Percentiles rank a stretch among this genome's conserved stretches.
Evolutionary conservation across 495 filamentous ascomycete genomes (phyloP).

Genomic region (Schizothecium vesticola): DNA sequence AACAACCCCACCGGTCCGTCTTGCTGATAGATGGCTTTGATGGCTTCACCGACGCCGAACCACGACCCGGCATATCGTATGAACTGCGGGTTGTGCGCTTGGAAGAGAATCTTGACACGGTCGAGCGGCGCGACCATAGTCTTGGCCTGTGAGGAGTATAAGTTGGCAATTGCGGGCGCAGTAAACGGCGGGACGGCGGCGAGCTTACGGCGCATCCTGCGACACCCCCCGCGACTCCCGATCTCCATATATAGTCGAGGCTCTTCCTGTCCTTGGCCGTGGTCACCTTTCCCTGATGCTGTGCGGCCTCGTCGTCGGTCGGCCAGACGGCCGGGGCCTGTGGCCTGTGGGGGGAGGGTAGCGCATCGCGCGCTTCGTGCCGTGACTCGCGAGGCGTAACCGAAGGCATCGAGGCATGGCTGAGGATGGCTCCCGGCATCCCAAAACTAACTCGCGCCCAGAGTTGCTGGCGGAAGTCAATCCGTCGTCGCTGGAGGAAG

Average conservation of each 20-base stretch:
- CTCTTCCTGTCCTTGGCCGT: slow-evolving; percentile 57
- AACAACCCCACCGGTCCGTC: slow-evolving; percentile 76
- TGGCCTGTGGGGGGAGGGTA: slow-evolving; percentile 14
- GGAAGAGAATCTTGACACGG: slow-evolving; percentile 97
- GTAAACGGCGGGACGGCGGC: neutral
- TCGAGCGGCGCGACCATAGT: slow-evolving; percentile 93
- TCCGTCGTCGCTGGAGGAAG: slow-evolving; percentile 8
- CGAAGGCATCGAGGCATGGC: slow-evolving; percentile 40
- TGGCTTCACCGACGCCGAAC: slow-evolving; percentile 69
- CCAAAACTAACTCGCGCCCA: neutral
- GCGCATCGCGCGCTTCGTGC: slow-evolving; percentile 35
- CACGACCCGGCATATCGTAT: slow-evolving; percentile 85
- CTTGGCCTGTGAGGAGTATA: slow-evolving; percentile 61
- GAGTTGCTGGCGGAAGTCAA: slow-evolving; percentile 11
- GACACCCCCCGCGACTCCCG: slow-evolving; percentile 77
- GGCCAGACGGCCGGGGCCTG: slow-evolving; percentile 29
- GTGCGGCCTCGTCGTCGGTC: slow-evolving; percentile 35
- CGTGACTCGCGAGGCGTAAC: slow-evolving; percentile 41
- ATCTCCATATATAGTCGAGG: slow-evolving; percentile 74
- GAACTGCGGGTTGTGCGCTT: slow-evolving; percentile 90
- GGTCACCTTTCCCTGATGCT: slow-evolving; percentile 26
- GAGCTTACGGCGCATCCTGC: slow-evolving; percentile 76
- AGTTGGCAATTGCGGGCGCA: slow-evolving; percentile 9
- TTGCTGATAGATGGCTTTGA: slow-evolving; percentile 71
- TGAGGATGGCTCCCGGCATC: neutral